phyloP scores from a whole-genome alignment of 1,139 yeast species.

The Spathaspora jeffriesii region DNA sequence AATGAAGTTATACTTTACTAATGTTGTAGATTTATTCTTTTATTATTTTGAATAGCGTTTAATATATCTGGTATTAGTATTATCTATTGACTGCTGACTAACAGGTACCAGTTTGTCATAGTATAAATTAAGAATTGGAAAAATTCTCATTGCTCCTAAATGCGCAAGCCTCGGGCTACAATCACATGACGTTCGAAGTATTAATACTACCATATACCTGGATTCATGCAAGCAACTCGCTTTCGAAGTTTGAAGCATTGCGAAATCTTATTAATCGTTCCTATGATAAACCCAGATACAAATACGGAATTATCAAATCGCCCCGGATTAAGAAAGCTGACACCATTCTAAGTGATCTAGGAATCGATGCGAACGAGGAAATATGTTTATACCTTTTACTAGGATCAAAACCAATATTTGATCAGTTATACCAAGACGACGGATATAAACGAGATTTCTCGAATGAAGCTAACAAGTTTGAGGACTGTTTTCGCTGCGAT shows the following conservation, averaged over 20 bases:
- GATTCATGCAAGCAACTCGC: conserved; percentile 17
- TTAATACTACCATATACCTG: conserved; percentile 24
- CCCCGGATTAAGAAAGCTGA: conserved; percentile 37
- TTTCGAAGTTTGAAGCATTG: conserved; percentile 16
- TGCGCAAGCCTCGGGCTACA: background rate
- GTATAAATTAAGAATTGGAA: too few species aligned
- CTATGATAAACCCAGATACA: conserved; percentile 45
- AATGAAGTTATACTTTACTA: too few species aligned
- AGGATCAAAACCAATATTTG: conserved; percentile 23
- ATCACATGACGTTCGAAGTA: conserved; percentile 21
- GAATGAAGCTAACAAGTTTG: conserved; percentile 15
- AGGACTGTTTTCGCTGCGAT: conserved; percentile 28
- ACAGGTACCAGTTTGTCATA: too few species aligned
- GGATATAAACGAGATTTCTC: conserved; percentile 24
- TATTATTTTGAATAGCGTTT: too few species aligned
- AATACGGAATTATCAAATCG: conserved; percentile 42
- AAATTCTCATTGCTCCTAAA: background rate
- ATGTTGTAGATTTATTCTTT: too few species aligned
- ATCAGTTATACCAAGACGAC: conserved; percentile 11
- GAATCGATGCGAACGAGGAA: conserved; percentile 19
- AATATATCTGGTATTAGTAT: too few species aligned
- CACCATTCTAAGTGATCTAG: conserved; percentile 27
- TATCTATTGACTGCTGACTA: too few species aligned
- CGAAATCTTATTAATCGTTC: conserved; percentile 43
- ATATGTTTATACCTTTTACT: conserved; percentile 26